A percentile compares a stretch with the other conserved stretches of the same genome.
These are phyloP conservation scores for Ziziphus jujuba DNA, from an alignment of 306 rosid species.

Conservation along the genomic window DNA sequence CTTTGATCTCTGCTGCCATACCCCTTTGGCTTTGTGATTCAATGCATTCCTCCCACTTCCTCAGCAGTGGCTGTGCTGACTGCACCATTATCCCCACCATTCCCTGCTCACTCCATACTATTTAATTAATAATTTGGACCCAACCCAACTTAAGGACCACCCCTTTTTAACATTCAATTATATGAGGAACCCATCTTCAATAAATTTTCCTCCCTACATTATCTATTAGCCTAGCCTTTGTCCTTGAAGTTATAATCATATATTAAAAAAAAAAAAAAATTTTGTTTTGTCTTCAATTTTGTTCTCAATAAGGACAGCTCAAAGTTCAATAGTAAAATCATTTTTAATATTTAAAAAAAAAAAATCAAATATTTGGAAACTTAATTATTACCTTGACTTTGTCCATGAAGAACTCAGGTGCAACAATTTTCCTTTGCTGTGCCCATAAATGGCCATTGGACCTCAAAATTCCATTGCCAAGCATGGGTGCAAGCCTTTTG, in stretches of 20 bases:
- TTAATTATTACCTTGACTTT: slow-evolving; percentile 75
- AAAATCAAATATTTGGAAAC: too few relatives aligned
- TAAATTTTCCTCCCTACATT: neutral
- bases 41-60: slow-evolving; percentile 58
- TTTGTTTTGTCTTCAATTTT: too few relatives aligned
- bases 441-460: slow-evolving; percentile 77
- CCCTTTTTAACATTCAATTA: too few relatives aligned
- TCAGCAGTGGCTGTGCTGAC: slow-evolving; percentile 54
- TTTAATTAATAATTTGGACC: too few relatives aligned
- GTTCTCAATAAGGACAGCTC: too few relatives aligned
- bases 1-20: slow-evolving; percentile 52
- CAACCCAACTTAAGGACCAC: too few relatives aligned
- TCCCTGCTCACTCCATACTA: slow-evolving; percentile 40
- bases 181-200: neutral
- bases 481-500: slow-evolving; percentile 72
- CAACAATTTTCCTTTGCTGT: slow-evolving; percentile 82
- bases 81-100: slow-evolving; percentile 78
- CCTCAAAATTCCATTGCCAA: slow-evolving; percentile 82
- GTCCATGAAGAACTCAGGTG: slow-evolving; percentile 87
- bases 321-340: too few relatives aligned
- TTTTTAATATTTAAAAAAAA: too few relatives aligned
- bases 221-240: neutral
- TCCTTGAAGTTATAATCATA: too few relatives aligned
- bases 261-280: too few relatives aligned
- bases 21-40: slow-evolving; percentile 45